phyloP scores from a whole-genome alignment of 306 rosid genomes.

The Vachellia collinsii region DNA sequence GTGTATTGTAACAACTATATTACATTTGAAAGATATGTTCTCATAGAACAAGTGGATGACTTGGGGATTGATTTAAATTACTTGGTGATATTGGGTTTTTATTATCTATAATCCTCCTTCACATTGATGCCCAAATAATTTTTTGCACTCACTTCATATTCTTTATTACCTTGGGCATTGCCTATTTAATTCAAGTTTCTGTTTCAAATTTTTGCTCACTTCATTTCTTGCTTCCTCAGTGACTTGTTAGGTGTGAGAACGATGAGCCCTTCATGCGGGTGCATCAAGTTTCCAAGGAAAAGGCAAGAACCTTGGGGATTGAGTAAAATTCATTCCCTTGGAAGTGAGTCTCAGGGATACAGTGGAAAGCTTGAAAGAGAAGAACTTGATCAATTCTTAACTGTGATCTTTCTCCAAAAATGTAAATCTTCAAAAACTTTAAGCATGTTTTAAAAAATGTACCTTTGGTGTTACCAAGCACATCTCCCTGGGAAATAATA shows the following conservation, averaged over 20 bases:
- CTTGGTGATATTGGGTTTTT: too few species aligned
- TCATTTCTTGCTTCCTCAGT: constrained; percentile 2
- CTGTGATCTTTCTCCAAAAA: not conserved
- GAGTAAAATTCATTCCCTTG: constrained; percentile 6
- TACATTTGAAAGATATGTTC: too few species aligned
- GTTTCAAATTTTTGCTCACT: not conserved
- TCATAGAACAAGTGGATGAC: too few species aligned
- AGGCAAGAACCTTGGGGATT: not conserved
- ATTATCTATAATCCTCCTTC: too few species aligned
- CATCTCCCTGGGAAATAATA: not conserved
- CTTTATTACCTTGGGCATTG: too few species aligned
- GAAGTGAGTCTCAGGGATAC: not conserved
- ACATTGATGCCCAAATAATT: too few species aligned
- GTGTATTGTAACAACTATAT: too few species aligned
- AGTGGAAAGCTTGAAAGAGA: constrained; percentile 12
- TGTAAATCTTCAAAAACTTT: not conserved
- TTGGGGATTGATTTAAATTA: too few species aligned
- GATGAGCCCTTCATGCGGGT: not conserved
- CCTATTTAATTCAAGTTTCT: too few species aligned
- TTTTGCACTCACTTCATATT: too few species aligned
- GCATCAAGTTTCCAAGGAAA: constrained; percentile 6
- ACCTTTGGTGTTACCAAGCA: not conserved
- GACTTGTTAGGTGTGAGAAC: constrained; percentile 1
- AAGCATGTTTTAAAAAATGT: not conserved
- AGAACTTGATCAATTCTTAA: constrained; percentile 3